Evolutionary conservation across 805 yeast species (phyloP).

Genomic region (Saturnispora quitensis): DNA sequence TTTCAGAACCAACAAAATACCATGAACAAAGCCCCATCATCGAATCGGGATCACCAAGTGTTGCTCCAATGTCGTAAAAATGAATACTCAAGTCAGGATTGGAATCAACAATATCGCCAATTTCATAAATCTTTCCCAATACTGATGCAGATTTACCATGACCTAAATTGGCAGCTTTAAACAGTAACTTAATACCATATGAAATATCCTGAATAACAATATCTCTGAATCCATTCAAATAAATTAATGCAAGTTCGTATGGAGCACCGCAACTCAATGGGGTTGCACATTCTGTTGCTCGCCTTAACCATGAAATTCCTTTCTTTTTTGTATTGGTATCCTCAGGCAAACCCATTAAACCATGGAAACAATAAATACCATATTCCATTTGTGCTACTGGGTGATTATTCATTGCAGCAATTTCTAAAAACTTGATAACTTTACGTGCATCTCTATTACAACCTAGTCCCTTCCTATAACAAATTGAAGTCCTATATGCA

Average conservation of each 20-base stretch:
- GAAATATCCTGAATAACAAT: conserved; percentile 73
- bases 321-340: conserved; percentile 64
- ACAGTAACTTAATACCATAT: conserved; percentile 79
- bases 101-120: conserved; percentile 65
- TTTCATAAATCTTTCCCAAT: conserved; percentile 77
- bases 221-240: conserved; percentile 77
- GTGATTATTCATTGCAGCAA: conserved; percentile 86
- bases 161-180: conserved; percentile 83
- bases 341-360: conserved; percentile 70
- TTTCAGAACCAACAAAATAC: conserved; percentile 88
- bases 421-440: conserved; percentile 71
- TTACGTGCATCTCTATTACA: conserved; percentile 81
- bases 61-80: conserved; percentile 85
- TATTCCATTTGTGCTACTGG: conserved; percentile 95
- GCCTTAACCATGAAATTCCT: conserved; percentile 87
- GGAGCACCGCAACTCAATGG: conserved; percentile 91
- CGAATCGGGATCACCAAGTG: conserved; percentile 77
- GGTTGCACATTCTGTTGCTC: conserved; percentile 79
- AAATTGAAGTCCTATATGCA: conserved; percentile 83
- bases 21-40: conserved; percentile 96
- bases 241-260: conserved; percentile 78
- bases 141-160: conserved; percentile 72
- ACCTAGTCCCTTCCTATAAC: conserved; percentile 92
- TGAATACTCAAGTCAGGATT: conserved; percentile 83
- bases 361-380: conserved; percentile 79